Conservation (phyloP, 495 filamentous ascomycete genomes). For the Lophiotrema nucula region DNA sequence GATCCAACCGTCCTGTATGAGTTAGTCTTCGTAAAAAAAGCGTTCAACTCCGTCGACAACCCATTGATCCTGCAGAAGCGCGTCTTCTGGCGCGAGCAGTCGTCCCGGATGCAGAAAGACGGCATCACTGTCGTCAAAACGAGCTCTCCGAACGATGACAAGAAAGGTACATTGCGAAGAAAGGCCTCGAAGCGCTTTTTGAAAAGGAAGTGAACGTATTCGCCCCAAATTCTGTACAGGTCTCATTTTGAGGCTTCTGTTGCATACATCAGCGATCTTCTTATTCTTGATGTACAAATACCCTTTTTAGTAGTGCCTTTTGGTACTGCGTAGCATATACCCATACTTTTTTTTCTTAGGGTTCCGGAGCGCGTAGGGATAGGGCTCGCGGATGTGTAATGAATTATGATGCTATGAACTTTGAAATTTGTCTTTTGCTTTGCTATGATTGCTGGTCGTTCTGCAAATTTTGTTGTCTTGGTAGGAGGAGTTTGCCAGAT, state of each 20-base stretch:
- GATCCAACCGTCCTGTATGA: slow-evolving; percentile 81
- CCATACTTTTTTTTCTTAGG: no score
- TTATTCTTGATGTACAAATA: not conserved
- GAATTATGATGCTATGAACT: no score
- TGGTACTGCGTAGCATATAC: no score
- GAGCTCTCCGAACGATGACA: not conserved
- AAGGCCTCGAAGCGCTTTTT: slow-evolving; percentile 6
- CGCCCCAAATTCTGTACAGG: not conserved
- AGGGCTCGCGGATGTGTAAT: no score
- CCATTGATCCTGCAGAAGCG: slow-evolving; percentile 24
- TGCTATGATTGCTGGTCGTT: no score
- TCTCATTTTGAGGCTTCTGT: not conserved
- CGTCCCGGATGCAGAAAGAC: not conserved
- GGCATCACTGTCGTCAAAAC: not conserved
- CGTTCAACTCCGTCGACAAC: slow-evolving; percentile 5
- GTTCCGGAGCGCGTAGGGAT: no score
- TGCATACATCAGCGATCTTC: not conserved
- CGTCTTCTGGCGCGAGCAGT: slow-evolving; percentile 9
- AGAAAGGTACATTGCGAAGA: slow-evolving; percentile 2
- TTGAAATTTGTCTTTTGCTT: no score
- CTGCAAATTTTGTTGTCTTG: no score
- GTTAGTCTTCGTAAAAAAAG: slow-evolving; percentile 21
- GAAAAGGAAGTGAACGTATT: not conserved
- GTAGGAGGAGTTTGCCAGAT: no score
- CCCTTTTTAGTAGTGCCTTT: not conserved